phyloP scores from a whole-genome alignment of 164 flowering plant species.

The Aristolochia californica region DNA sequence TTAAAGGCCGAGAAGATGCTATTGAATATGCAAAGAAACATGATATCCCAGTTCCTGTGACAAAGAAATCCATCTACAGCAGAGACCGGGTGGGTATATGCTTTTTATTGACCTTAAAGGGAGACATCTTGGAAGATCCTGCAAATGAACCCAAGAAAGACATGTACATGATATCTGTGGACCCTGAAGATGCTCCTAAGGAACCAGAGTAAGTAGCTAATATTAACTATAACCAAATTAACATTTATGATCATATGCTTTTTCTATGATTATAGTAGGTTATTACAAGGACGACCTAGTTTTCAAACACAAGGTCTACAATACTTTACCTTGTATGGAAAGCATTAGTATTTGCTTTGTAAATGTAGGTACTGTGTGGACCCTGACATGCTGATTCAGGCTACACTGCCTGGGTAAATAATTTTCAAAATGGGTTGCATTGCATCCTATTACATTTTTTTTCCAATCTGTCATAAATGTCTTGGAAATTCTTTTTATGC shows the following conservation, averaged over 20 bases:
- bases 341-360: too few species aligned
- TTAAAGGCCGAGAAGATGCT: slow-evolving; percentile 89
- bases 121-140: slow-evolving; percentile 93
- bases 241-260: neutral
- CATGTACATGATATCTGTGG: slow-evolving; percentile 81
- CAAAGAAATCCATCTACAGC: slow-evolving; percentile 95
- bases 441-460: too few species aligned
- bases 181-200: slow-evolving; percentile 82
- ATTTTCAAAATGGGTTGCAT: too few species aligned
- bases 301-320: too few species aligned
- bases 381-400: too few species aligned
- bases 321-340: too few species aligned
- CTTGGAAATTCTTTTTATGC: neutral
- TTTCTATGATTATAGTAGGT: neutral
- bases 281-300: too few species aligned
- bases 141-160: slow-evolving; percentile 85
- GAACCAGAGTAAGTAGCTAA: slow-evolving; percentile 56
- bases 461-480: too few species aligned
- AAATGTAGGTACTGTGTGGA: too few species aligned
- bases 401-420: too few species aligned
- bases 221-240: neutral
- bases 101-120: slow-evolving; percentile 30
- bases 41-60: slow-evolving; percentile 87
- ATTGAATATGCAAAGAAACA: slow-evolving; percentile 94
- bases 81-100: slow-evolving; percentile 45